Conservation (phyloP, 345 rosid species). For the Brassica napus region DNA sequence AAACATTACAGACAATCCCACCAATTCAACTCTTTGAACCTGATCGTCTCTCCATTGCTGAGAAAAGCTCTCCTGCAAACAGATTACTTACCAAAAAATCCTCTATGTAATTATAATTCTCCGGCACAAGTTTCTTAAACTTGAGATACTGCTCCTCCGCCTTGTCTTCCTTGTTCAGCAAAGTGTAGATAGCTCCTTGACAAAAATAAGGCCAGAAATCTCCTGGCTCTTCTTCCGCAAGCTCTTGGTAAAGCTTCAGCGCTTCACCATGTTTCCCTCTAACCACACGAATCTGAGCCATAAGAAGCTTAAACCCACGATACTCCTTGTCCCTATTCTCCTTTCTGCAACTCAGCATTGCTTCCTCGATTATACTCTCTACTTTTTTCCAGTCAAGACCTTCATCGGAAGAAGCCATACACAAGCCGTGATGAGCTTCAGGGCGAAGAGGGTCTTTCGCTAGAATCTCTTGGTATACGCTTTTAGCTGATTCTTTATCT, state of each 20-base stretch:
- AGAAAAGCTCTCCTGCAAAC: constrained; percentile 65
- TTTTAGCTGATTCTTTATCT: constrained; percentile 56
- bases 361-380: constrained; percentile 56
- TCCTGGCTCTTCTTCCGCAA: constrained; percentile 77
- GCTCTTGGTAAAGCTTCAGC: constrained; percentile 74
- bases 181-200: constrained; percentile 75
- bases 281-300: constrained; percentile 76
- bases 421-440: constrained; percentile 86
- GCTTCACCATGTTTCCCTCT: constrained; percentile 71
- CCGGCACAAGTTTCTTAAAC: constrained; percentile 81
- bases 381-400: constrained; percentile 52
- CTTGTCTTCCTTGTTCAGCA: constrained; percentile 73
- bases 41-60: constrained; percentile 45
- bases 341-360: constrained; percentile 70
- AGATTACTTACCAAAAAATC: constrained; percentile 63
- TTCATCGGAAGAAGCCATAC: constrained; percentile 63
- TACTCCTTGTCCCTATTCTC: constrained; percentile 56
- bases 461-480: constrained; percentile 61
- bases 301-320: constrained; percentile 71
- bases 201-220: constrained; percentile 92
- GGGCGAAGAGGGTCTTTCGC: constrained; percentile 70
- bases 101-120: constrained; percentile 77
- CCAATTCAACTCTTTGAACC: constrained; percentile 34
- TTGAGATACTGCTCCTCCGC: constrained; percentile 80
- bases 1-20: constrained; percentile 2